Conservation (phyloP, 2,329 filamentous ascomycete species). For the Microcera coccophila region DNA sequence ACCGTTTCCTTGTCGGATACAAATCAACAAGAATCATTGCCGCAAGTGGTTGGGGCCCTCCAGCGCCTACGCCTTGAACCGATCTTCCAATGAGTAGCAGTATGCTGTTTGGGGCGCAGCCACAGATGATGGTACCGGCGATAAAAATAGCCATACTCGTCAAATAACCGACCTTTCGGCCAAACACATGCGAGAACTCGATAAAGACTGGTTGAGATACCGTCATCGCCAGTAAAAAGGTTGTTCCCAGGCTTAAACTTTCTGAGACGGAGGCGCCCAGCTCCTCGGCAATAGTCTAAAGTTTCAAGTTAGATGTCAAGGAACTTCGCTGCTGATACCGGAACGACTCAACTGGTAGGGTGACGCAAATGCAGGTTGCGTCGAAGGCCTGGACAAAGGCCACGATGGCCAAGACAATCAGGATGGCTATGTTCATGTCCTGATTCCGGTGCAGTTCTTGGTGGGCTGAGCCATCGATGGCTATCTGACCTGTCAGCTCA, state of each 20-base stretch:
- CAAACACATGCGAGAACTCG: constrained; percentile 35
- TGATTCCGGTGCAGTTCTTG: too few species aligned
- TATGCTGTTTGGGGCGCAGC: constrained; percentile 27
- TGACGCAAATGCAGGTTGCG: constrained; percentile 26
- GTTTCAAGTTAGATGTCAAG: background rate
- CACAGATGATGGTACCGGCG: constrained; percentile 39
- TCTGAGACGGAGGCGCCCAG: constrained; percentile 24
- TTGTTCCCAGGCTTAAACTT: constrained; percentile 48
- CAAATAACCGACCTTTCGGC: constrained; percentile 28
- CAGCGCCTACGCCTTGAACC: constrained; percentile 36
- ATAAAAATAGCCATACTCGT: constrained; percentile 30
- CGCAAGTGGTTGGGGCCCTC: constrained; percentile 32
- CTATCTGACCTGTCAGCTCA: too few species aligned
- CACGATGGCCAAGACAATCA: constrained; percentile 20
- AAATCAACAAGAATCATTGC: constrained; percentile 36
- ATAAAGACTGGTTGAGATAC: constrained; percentile 52
- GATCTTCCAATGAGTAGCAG: constrained; percentile 32
- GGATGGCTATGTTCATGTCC: constrained; percentile 13
- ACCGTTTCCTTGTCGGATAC: constrained; percentile 40
- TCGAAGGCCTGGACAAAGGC: constrained; percentile 24
- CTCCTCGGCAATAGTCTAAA: constrained; percentile 22
- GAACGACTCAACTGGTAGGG: constrained; percentile 23
- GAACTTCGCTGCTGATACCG: constrained; percentile 21
- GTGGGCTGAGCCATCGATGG: too few species aligned
- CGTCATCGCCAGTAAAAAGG: constrained; percentile 63